Conservation (phyloP, 805 yeast species). For the Allodekkera sacchari region DNA sequence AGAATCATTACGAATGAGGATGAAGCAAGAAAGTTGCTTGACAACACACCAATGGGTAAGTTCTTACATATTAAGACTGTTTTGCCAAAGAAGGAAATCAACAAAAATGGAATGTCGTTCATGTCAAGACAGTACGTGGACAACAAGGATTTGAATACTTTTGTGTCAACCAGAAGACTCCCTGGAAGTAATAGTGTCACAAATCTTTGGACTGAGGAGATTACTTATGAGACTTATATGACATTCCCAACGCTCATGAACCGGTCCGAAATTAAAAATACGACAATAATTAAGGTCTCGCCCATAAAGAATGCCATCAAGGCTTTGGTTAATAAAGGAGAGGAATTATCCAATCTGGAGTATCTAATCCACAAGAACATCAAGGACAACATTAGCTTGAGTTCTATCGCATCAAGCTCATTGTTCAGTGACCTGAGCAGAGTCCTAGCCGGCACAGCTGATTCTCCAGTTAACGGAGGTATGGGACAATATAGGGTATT, state of each 20-base stretch:
- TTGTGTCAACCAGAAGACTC: conserved; percentile 59
- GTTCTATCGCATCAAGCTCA: conserved; percentile 22
- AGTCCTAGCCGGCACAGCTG: conserved; percentile 76
- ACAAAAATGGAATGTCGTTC: conserved; percentile 37
- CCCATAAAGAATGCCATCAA: conserved; percentile 79
- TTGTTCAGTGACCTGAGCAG: conserved; percentile 60
- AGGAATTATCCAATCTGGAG: conserved; percentile 64
- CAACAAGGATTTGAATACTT: conserved; percentile 62
- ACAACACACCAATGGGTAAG: conserved; percentile 58
- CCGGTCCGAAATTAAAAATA: conserved; percentile 58
- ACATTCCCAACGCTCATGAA: conserved; percentile 87
- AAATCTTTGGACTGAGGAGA: conserved; percentile 85
- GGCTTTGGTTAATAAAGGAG: conserved; percentile 56
- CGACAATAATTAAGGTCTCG: conserved; percentile 49
- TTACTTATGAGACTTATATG: conserved; percentile 63
- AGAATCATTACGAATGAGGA: conserved; percentile 49
- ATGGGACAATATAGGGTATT: conserved; percentile 75
- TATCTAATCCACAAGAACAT: conserved; percentile 38
- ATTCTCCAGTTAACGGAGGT: conserved; percentile 91
- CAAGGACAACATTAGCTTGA: conserved; percentile 27
- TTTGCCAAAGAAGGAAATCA: conserved; percentile 48
- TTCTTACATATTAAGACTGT: conserved; percentile 66
- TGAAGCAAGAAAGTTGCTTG: conserved; percentile 43
- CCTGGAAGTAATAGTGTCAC: conserved; percentile 66
- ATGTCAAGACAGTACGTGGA: conserved; percentile 70